Evolutionary conservation across 306 rosid species (phyloP).

Genomic region (Fragaria ananassa): DNA sequence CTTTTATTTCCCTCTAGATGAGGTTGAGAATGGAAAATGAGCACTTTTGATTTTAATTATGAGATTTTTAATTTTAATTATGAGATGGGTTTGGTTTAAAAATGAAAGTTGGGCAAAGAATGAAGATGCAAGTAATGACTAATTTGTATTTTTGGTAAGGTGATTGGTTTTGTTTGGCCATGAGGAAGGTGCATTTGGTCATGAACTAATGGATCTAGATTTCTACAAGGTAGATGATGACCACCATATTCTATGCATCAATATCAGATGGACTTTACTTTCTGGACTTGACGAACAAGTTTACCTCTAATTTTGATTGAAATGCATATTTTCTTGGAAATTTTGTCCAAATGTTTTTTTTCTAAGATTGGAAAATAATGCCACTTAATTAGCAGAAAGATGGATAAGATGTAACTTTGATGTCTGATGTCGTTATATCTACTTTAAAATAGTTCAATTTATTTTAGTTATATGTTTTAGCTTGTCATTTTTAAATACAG

Average conservation of each 20-base stretch:
- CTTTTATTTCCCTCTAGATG: not conserved
- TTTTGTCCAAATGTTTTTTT: not conserved
- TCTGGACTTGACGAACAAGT: not conserved
- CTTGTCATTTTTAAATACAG: too few relatives aligned
- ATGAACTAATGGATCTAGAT: not conserved
- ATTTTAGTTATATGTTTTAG: too few relatives aligned
- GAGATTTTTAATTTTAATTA: not conserved
- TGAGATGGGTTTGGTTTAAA: not conserved
- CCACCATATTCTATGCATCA: not conserved
- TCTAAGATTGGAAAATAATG: not conserved
- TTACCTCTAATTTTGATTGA: not conserved
- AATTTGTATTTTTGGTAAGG: not conserved
- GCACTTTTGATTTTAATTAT: not conserved
- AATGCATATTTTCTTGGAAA: not conserved
- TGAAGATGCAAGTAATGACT: not conserved
- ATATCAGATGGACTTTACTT: not conserved
- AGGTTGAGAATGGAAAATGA: not conserved
- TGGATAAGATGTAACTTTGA: not conserved
- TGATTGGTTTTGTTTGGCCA: not conserved
- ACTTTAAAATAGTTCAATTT: too few relatives aligned
- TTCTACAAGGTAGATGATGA: not conserved
- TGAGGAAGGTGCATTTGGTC: not conserved
- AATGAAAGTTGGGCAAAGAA: not conserved
- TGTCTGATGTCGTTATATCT: too few relatives aligned
- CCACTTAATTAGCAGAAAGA: not conserved